Evolutionary conservation across 139 green algal genomes (phyloP), one percentile per base, ranked within the genome.

Genomic region (Tetradesmus obliquus): DNA sequence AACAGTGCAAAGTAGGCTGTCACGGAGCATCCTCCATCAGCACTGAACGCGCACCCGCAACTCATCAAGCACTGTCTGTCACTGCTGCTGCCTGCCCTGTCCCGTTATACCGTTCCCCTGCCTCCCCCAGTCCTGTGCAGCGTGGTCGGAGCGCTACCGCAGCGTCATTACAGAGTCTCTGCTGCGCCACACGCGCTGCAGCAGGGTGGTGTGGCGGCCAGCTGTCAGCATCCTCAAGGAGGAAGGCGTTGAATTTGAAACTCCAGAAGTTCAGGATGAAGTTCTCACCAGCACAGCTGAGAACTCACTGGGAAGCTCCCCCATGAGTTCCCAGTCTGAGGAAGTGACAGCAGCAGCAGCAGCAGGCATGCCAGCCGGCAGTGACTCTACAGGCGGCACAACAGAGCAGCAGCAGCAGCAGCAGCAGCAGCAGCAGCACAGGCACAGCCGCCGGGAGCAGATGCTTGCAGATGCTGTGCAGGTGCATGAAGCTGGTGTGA

Each of bases 181-280:
- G 3, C 72, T 88, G 66, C 13, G 22, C 20, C 71, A 91, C 87
- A 82, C 60, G 3, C 7, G 22, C n/a, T 82, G 69, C 45, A 88
- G 53, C 8, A 4, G 86, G 55, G 55, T 98, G 0, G 91, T 96
- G n/a, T 98, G 96, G 97, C 91, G 95, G 15, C 95, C 94, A 1
- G 60, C 92, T 3, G 89, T 62, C 3, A 90, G 91, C 9, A 96
- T 98, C 85, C 93, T 97, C 24, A 89, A 93, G 22, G 94, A 97
- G 88, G 96, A 98, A 88, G 96, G 96, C 3, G 51, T 95, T 2
- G 53, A 91, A 5, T 57, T 82, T 2, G 53, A 91, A 5, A 55
- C 74, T 60, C 1, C 62, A 84, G 89, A 2, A 86, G 60, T 55
- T 82, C 72, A 84, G 88, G 66, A 86, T 71, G 51, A 74, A 54